Evolutionary conservation across 2,329 filamentous ascomycete genomes (phyloP).

Genomic region (Hysterium pulicare): DNA sequence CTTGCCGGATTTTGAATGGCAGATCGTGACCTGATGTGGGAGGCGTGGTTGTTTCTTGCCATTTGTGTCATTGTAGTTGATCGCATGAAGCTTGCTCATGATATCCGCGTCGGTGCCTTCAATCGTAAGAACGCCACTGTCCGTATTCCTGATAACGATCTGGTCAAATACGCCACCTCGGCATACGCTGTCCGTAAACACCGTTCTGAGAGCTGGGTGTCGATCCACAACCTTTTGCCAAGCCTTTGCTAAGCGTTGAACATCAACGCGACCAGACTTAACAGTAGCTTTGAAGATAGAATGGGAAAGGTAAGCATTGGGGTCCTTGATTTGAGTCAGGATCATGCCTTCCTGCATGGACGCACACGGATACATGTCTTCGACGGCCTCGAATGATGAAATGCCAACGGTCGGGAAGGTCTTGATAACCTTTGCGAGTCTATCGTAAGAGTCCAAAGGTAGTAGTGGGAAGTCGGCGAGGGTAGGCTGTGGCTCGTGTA

Average conservation of each 20-base stretch:
- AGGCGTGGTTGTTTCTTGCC: constrained; percentile 27
- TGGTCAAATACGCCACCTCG: constrained; percentile 35
- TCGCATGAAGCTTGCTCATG: constrained; percentile 17
- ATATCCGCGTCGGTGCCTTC: constrained; percentile 19
- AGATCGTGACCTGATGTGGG: constrained; percentile 30
- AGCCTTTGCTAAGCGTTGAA: constrained; percentile 17
- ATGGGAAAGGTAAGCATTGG: constrained; percentile 28
- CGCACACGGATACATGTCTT: constrained; percentile 33
- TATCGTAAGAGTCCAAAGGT: constrained; percentile 28
- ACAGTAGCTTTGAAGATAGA: constrained; percentile 19
- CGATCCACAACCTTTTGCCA: constrained; percentile 32
- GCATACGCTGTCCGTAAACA: constrained; percentile 33
- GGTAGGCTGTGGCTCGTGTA: constrained; percentile 25
- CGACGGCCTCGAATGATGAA: constrained; percentile 19
- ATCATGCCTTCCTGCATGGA: constrained; percentile 33
- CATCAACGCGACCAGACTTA: constrained; percentile 21
- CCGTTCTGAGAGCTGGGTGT: constrained; percentile 30
- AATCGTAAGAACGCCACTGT: constrained; percentile 20
- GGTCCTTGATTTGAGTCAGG: constrained; percentile 29
- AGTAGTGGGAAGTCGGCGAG: constrained; percentile 31
- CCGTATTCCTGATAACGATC: constrained; percentile 25
- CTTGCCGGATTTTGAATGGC: constrained; percentile 24
- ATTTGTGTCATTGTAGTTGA: constrained; percentile 24
- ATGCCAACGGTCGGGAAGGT: constrained; percentile 21
- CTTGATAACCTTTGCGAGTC: constrained; percentile 27